Evolutionary conservation across 106 monocot genomes (phyloP), one percentile per base, ranked within the genome.

Genomic region (Acorus gramineus): DNA sequence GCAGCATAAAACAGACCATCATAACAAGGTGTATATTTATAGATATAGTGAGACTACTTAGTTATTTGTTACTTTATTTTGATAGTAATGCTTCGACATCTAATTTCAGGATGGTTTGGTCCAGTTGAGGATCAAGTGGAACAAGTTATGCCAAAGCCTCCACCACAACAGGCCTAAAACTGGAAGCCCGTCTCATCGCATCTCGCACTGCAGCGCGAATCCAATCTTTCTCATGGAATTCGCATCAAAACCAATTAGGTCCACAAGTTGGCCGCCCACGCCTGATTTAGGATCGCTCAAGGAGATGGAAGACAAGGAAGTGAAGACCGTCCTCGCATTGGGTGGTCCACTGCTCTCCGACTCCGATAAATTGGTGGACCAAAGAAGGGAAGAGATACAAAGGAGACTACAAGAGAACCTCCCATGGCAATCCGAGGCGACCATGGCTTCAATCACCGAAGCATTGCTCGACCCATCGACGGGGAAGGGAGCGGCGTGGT

Each of bases 91-190:
- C 49, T 65, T 47, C 28, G 6, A 28, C 43, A 49, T 55, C 46
- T 4, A 44, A 28, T 64, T 75, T 71, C 75, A 92, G 87, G 77
- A 76, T 44, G 54, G 59, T 14, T 65, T 85, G 62, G 13, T 67
- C 12, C 87, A 96, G 49, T 56, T 87, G 70, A 82, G 67, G 64
- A 81, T 71, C 56, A 91, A 87, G 81, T 91, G 91, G 87, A 88
- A 70, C 59, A 79, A 80, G 63, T 49, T 79, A 12, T 90, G 91
- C 69, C 85, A 73, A 59, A 80, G 62, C 45, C 71, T 85, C 63
- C 87, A 90, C 59, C 78, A 76, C 5, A 46, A 12, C 42, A 53
- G 69, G 51, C 55, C 48, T 52, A 78, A 64, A 28, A 28, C 28
- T 28, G 28, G 28, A 28, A 28, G 28, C 28, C 28, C 28, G 28